Conservation (phyloP, 305 asterid genomes). For the Fraxinus angustifolia region DNA sequence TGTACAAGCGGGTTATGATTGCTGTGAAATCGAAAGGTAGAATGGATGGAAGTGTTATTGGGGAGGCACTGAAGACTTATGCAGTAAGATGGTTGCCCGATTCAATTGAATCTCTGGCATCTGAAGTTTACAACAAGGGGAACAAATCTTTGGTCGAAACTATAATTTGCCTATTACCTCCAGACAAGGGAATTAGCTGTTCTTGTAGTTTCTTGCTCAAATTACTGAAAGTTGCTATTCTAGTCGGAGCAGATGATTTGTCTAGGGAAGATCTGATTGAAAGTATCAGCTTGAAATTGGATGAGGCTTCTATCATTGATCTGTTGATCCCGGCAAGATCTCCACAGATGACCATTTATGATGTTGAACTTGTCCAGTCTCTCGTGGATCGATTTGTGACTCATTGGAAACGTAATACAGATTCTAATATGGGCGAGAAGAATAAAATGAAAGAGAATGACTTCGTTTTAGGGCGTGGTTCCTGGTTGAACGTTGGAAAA, state of each 20-base stretch:
- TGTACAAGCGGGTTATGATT: slow-evolving; percentile 72
- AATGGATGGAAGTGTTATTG: slow-evolving; percentile 63
- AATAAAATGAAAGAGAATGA: slow-evolving; percentile 31
- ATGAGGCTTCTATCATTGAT: slow-evolving; percentile 71
- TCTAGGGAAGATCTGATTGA: slow-evolving; percentile 56
- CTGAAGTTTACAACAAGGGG: slow-evolving; percentile 56
- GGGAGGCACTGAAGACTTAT: slow-evolving; percentile 74
- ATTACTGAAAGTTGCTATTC: slow-evolving; percentile 66
- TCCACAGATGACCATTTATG: slow-evolving; percentile 58
- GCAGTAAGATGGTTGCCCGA: slow-evolving; percentile 86
- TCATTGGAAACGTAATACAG: slow-evolving; percentile 34
- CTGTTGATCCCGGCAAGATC: slow-evolving; percentile 72
- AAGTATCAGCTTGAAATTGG: slow-evolving; percentile 54
- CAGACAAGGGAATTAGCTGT: slow-evolving; percentile 57
- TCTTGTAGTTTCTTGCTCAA: slow-evolving; percentile 73
- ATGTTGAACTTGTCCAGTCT: slow-evolving; percentile 60
- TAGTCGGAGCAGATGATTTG: slow-evolving; percentile 64
- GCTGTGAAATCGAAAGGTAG: slow-evolving; percentile 76
- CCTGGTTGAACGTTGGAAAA: slow-evolving; percentile 68
- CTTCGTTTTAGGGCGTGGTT: slow-evolving; percentile 58
- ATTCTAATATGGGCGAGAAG: slow-evolving; percentile 29
- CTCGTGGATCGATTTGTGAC: slow-evolving; percentile 52
- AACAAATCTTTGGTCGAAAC: slow-evolving; percentile 74
- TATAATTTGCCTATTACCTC: slow-evolving; percentile 72
- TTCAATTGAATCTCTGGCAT: slow-evolving; percentile 62